Evolutionary conservation across 208 protist genomes (phyloP), one percentile per base, ranked within the genome.

Genomic region (Ichthyophonus hoferi): DNA sequence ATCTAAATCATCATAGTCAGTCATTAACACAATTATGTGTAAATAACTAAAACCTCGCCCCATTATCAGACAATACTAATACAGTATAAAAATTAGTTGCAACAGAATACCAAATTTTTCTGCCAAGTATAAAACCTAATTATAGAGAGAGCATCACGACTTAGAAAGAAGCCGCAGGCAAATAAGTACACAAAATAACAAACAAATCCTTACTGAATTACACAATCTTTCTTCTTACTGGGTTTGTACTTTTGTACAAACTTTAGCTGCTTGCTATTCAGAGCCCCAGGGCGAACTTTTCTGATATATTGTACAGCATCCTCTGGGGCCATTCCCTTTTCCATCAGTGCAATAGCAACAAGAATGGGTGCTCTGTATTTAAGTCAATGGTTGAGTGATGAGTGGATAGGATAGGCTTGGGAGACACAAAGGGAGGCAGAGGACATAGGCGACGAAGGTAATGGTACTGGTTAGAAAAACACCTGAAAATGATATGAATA

Each of bases 301-400:
- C 90, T 86, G 17, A 92, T 88, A 7, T 83, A 42, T 40, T 85
- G 42, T 43, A 92, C 50, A 17, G 83, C 82, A 76, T 92, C 90
- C 37, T 89, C 87, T 14, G 87, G 7, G 24, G 38, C 42, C 38
- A 90, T 40, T 14, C 90, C 90, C 1, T 34, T 43, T 79, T 92
- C 90, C 14, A 92, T 90, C 17, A 92, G 87, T 31, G 90, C 90
- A 33, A 92, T 58, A 12, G 90, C 90, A 31, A 92, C 90, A 2
- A 92, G 50, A 2, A 92, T 86, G 12, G 90, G 90, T 14, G 90
- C 90, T 40, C 88, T 90, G 79, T 41, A 76, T 58, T 83, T 0
- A 0, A 24, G 50, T 67, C 14, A 67, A 67, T 67, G 50, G 50
- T 7, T 67, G 50, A 24, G 50, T 67, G 50, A 24, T 7, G 7